Evolutionary conservation across 2,329 filamentous ascomycete species (phyloP).

Genomic region (Paracorniculantispora psalliotae): DNA sequence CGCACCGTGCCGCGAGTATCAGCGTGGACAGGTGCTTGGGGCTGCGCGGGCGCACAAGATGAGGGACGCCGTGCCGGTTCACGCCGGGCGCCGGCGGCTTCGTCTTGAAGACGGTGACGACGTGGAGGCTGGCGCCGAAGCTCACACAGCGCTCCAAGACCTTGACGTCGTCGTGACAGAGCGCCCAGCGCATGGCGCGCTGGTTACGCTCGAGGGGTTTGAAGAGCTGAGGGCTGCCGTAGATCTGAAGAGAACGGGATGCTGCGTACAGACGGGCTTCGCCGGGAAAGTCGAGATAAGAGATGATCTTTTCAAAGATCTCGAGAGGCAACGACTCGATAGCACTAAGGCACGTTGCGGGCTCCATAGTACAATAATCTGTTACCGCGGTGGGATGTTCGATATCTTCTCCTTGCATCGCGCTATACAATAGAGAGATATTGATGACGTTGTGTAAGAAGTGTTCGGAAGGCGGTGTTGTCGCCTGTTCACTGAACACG

Average conservation of each 20-base stretch:
- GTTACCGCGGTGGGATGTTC: no score
- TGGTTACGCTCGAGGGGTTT: not conserved
- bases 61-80: not conserved
- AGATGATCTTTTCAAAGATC: not conserved
- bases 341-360: not conserved
- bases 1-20: not conserved
- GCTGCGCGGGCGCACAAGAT: not conserved
- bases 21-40: slow-evolving; percentile 1
- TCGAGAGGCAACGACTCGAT: not conserved
- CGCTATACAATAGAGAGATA: no score
- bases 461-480: no score
- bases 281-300: not conserved
- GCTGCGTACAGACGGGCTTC: slow-evolving; percentile 6
- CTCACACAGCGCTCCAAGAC: not conserved
- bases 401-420: no score
- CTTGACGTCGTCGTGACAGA: not conserved
- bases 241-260: not conserved
- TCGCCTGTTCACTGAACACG: no score
- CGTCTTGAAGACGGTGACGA: slow-evolving; percentile 5
- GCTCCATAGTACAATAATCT: no score
- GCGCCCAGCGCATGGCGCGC: not conserved
- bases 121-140: not conserved
- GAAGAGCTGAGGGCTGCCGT: not conserved
- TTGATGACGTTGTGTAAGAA: no score
- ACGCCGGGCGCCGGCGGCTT: not conserved